phyloP scores from a whole-genome alignment of 768 basidiomycete species.

The Tricholoma terreum region DNA sequence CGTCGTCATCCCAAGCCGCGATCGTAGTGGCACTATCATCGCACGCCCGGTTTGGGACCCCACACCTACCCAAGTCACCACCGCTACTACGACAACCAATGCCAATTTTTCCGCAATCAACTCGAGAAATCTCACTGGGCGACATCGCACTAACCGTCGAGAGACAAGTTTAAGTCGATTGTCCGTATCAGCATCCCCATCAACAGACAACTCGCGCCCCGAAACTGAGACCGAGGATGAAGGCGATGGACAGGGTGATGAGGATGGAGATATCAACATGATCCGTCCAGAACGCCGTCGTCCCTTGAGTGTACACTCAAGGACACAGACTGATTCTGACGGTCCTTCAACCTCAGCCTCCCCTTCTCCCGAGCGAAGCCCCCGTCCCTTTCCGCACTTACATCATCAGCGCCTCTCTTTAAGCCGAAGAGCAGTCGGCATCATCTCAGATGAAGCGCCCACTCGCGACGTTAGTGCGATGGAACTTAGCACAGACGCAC shows the following conservation, averaged over 20 bases:
- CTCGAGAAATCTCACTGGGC: background rate
- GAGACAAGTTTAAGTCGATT: slow-evolving; percentile 9
- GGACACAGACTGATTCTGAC: slow-evolving; percentile 18
- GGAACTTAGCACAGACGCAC: slow-evolving; percentile 29
- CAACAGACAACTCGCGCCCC: slow-evolving; percentile 49
- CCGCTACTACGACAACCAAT: background rate
- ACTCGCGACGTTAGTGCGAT: slow-evolving; percentile 21
- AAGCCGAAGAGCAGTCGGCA: slow-evolving; percentile 33
- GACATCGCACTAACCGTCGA: background rate
- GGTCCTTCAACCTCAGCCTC: slow-evolving; percentile 25
- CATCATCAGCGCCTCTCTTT: slow-evolving; percentile 18
- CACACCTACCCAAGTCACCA: slow-evolving; percentile 5
- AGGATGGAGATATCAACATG: slow-evolving; percentile 47
- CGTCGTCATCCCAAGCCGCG: slow-evolving; percentile 58
- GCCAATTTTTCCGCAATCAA: background rate
- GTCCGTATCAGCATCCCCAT: slow-evolving; percentile 37
- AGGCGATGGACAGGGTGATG: slow-evolving; percentile 66
- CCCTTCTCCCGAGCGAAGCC: slow-evolving; percentile 30
- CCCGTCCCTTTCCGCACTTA: slow-evolving; percentile 8
- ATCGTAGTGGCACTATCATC: slow-evolving; percentile 74
- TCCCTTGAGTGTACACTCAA: slow-evolving; percentile 7
- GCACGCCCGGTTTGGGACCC: slow-evolving; percentile 63
- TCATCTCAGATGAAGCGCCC: slow-evolving; percentile 37
- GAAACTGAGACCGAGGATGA: slow-evolving; percentile 83
- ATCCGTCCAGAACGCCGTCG: slow-evolving; percentile 19